Evolutionary conservation across 2,329 filamentous ascomycete genomes (phyloP).

Genomic region (Epicoccum nigrum): DNA sequence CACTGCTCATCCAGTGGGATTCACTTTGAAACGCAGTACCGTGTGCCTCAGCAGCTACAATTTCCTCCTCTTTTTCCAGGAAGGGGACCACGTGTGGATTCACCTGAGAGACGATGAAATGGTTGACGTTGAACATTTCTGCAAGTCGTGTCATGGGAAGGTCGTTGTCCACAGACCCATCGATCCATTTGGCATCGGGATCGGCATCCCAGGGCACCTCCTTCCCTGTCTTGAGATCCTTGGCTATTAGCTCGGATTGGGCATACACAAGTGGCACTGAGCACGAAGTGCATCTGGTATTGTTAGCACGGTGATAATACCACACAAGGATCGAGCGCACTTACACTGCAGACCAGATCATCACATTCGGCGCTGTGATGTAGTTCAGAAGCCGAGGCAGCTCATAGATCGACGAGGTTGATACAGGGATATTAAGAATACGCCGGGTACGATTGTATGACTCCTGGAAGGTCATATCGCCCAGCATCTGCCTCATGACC

Average conservation of each 20-base stretch:
- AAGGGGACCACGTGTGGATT: slow-evolving; percentile 95
- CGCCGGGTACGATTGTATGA: slow-evolving; percentile 92
- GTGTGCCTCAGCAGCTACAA: slow-evolving; percentile 46
- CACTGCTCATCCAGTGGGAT: slow-evolving; percentile 66
- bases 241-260: slow-evolving; percentile 77
- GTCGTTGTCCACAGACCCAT: slow-evolving; percentile 94
- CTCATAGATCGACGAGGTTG: slow-evolving; percentile 84
- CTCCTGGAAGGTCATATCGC: slow-evolving; percentile 93
- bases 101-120: slow-evolving; percentile 96
- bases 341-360: slow-evolving; percentile 92
- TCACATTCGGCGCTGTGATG: slow-evolving; percentile 88
- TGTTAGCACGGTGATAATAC: slow-evolving; percentile 16
- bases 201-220: slow-evolving; percentile 84
- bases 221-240: slow-evolving; percentile 79
- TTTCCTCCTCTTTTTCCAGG: slow-evolving; percentile 73
- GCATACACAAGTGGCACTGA: slow-evolving; percentile 89
- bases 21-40: slow-evolving; percentile 50
- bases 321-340: slow-evolving; percentile 28
- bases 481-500: slow-evolving; percentile 81
- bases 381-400: slow-evolving; percentile 88
- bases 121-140: slow-evolving; percentile 98
- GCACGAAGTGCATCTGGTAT: slow-evolving; percentile 77
- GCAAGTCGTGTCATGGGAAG: slow-evolving; percentile 87
- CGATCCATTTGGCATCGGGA: slow-evolving; percentile 80
- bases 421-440: slow-evolving; percentile 93